Percentiles rank a stretch among this genome's conserved stretches.
Conservation (phyloP, 495 filamentous ascomycete species). For the Xylaria flabelliformis region DNA sequence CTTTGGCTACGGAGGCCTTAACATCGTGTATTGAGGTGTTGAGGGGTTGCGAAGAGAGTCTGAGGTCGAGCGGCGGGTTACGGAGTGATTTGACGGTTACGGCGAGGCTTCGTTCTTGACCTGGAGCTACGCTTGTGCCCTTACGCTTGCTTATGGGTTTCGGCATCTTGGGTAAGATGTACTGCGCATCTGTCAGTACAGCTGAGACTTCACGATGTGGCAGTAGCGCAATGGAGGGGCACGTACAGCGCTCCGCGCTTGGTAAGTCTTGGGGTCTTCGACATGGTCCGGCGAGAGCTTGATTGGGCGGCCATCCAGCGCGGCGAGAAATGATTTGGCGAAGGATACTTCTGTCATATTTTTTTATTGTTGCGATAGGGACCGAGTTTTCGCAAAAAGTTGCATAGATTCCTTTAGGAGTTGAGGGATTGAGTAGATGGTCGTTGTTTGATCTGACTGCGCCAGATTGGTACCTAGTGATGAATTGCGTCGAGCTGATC, state of each 20-base stretch:
- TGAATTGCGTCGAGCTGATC: conserved; percentile 8
- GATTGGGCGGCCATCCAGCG: conserved; percentile 74
- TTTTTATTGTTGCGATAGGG: conserved; percentile 12
- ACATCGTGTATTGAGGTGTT: conserved; percentile 76
- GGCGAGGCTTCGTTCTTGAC: conserved; percentile 57
- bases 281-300: conserved; percentile 86
- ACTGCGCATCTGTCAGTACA: conserved; percentile 39
- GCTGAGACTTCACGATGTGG: not conserved
- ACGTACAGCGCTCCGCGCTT: conserved; percentile 73
- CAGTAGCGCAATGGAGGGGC: conserved; percentile 15
- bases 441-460: not conserved
- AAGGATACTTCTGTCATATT: conserved; percentile 87
- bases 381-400: conserved; percentile 27
- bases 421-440: not conserved
- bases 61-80: conserved; percentile 69
- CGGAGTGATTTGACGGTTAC: conserved; percentile 76
- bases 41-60: conserved; percentile 61
- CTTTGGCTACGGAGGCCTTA: conserved; percentile 64
- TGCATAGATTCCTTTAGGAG: not conserved
- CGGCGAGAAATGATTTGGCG: conserved; percentile 79
- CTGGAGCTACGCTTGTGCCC: conserved; percentile 42
- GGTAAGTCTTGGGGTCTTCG: conserved; percentile 77
- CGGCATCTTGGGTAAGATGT: conserved; percentile 56
- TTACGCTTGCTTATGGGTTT: conserved; percentile 57
- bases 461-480: not conserved